These are phyloP conservation scores for Phytopythium ostracodes DNA, from an alignment of 352 stramenopile genomes.

Conservation along the genomic window DNA sequence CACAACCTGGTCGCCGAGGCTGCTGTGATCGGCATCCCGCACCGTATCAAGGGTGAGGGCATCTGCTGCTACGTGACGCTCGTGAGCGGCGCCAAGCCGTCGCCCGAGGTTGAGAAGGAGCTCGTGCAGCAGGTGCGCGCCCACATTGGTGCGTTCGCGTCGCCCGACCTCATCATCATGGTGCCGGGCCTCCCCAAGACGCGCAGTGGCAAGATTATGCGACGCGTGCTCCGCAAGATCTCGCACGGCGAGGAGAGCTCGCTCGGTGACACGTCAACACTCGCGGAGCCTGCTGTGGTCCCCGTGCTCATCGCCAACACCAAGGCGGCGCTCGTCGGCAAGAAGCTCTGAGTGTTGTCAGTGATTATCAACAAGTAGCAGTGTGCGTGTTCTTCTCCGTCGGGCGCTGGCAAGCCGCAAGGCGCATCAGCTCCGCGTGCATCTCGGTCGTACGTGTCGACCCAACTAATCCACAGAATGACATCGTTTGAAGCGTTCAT, in stretches of 20 bases:
- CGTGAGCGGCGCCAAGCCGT: constrained; percentile 72
- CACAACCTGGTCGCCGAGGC: constrained; percentile 92
- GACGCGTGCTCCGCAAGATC: constrained; percentile 98
- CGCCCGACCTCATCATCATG: constrained; percentile 95
- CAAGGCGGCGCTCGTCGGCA: constrained; percentile 60
- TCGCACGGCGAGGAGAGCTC: constrained; percentile 92
- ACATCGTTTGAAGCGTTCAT: not conserved
- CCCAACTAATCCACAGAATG: constrained; percentile 3
- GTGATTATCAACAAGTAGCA: constrained; percentile 19
- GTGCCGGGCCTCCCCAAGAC: constrained; percentile 93
- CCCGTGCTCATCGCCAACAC: constrained; percentile 89
- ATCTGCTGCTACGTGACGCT: constrained; percentile 96
- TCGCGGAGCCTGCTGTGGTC: constrained; percentile 96
- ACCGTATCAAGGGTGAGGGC: constrained; percentile 96
- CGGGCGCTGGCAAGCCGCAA: not conserved
- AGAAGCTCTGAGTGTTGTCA: constrained; percentile 40
- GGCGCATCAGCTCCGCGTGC: not conserved
- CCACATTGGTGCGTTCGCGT: constrained; percentile 95
- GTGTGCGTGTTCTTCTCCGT: constrained; percentile 10
- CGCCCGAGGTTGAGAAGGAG: constrained; percentile 52
- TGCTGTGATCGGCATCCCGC: constrained; percentile 93
- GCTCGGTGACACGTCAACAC: constrained; percentile 96
- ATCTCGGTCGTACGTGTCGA: not conserved
- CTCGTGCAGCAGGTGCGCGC: constrained; percentile 84
- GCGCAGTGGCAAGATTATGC: constrained; percentile 98